Evolutionary conservation across 345 rosid species (phyloP), one percentile per base, ranked within the genome.

Genomic region (Arabidopsis thaliana): DNA sequence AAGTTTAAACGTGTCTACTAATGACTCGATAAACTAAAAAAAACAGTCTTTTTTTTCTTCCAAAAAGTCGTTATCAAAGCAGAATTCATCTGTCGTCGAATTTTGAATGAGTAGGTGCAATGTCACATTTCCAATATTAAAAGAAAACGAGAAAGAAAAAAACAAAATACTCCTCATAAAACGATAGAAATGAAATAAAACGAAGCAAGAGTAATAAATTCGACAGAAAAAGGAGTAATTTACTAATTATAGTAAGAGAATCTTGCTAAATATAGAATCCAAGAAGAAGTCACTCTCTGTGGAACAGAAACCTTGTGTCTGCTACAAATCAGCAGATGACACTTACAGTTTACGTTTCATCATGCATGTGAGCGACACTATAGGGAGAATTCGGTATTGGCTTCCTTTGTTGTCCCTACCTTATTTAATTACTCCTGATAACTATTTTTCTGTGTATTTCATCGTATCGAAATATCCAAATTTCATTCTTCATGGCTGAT

Each of bases 321-420:
- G 56, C 61, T 57, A 65, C 72, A 57, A 65, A 57, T 77, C 77
- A 71, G 72, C 68, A 58, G 60, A 56, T 71, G 72, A 78, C 77
- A 71, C 55, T 46, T 57, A 56, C 67, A 65, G 28, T 14, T 68
- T 60, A 42, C 57, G 50, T 12, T 65, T 65, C 72, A 48, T 28
- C 20, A 45, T 76, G 70, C 73, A 76, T 69, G 75, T 76, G 49
- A 14, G 22, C 6, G 49, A 45, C 49, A 44, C 49, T 42, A 42
- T 16, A 16, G 20, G 20, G 20, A 16, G 20, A 16, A 16, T 16
- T 16, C 20, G 20, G 20, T 16, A 16, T 16, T 16, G 20, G 20
- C 20, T 16, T 16, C 20, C 20, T 16, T 16, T 16, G 20, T 66
- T 66, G 72, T 75, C 74, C 63, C 73, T 30, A 51, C 56, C 53